Base-by-base conservation (phyloP, 2,329 filamentous ascomycete species). In the Metarhizium humberi region DNA sequence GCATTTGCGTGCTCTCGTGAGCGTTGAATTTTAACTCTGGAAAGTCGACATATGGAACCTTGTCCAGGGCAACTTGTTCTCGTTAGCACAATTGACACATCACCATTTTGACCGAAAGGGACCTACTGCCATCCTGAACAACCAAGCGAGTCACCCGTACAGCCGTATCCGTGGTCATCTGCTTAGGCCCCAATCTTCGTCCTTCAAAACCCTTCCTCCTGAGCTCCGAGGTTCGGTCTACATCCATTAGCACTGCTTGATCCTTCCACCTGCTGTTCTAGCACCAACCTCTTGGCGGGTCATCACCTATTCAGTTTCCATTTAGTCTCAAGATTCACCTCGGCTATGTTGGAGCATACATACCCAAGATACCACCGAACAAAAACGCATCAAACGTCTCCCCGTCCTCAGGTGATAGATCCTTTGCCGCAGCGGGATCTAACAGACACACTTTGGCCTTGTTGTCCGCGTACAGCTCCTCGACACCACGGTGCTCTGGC, bases 131-230 rank as follows among this genome's bases (percentile, higher is more conserved):
- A 61, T 92, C 83, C 66, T 95, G 88, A 11, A 92, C 85, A 6
- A 97, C 88, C 63, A 95, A 86, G 61, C 94, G 83, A 36, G 94
- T 97, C 48, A 96, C 92, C 61, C 94, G 82, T 52, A 96, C 94
- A 4, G 94, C 94, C 20, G 94, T 99, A 69, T 99, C 94, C 4
- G 94, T 99, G 3, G 94, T 97, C 92, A 99, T 96, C 72, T 99
- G 94, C 63, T 92, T 86, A 7, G 92, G 90, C 0, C 94, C 94
- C 34, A 99, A 78, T 56, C 94, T 81, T 53, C 94, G 85, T 56
- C 92, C 91, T 56, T 86, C 78, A 64, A 95, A 99, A 3, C 94
- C 94, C 69, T 97, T 96, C 72, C 90, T 91, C 53, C 94, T 85
- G 63, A 99, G 76, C 71, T 99, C 94, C n/a, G 89, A 92, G 4